A percentile compares a stretch with the other conserved stretches of the same genome.
phyloP scores from a whole-genome alignment of 192 early-diverging fungal species.

The Entophlyctis helioformis region DNA sequence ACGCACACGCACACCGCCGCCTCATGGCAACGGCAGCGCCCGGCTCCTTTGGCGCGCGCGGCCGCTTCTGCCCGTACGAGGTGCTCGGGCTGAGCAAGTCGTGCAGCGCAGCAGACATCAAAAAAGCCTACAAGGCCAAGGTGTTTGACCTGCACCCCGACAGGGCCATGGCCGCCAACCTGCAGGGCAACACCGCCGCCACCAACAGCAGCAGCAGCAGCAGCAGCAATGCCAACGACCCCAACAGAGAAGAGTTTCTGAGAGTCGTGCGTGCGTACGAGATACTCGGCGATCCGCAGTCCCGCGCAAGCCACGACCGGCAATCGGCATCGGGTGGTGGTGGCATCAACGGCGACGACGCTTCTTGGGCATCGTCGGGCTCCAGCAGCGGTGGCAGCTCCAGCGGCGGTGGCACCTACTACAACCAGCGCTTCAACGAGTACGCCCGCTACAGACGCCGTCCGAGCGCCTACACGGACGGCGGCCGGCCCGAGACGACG shows the following conservation, averaged over 20 bases:
- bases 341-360: too few relatives aligned
- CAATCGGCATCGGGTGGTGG: too few relatives aligned
- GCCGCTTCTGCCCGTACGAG: constrained; percentile 44
- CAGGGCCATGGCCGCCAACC: constrained; percentile 17
- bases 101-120: constrained; percentile 64
- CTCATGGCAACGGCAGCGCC: too few relatives aligned
- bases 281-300: constrained; percentile 3
- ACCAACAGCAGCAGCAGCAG: not conserved
- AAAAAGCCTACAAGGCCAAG: constrained; percentile 73
- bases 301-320: too few relatives aligned
- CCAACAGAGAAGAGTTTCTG: constrained; percentile 5
- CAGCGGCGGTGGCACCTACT: too few relatives aligned
- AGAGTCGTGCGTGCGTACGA: constrained; percentile 11
- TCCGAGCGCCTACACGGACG: too few relatives aligned
- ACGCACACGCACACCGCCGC: too few relatives aligned
- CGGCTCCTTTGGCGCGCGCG: not conserved
- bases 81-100: constrained; percentile 52
- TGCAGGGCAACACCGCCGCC: constrained; percentile 10
- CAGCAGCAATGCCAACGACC: not conserved
- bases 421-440: too few relatives aligned
- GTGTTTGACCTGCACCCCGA: constrained; percentile 62
- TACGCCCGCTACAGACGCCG: too few relatives aligned
- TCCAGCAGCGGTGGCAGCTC: too few relatives aligned
- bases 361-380: too few relatives aligned
- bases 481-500: too few relatives aligned